Percentiles rank a stretch among this genome's conserved stretches.
Conservation (phyloP, 345 rosid species). For the Schrenkiella parvula region DNA sequence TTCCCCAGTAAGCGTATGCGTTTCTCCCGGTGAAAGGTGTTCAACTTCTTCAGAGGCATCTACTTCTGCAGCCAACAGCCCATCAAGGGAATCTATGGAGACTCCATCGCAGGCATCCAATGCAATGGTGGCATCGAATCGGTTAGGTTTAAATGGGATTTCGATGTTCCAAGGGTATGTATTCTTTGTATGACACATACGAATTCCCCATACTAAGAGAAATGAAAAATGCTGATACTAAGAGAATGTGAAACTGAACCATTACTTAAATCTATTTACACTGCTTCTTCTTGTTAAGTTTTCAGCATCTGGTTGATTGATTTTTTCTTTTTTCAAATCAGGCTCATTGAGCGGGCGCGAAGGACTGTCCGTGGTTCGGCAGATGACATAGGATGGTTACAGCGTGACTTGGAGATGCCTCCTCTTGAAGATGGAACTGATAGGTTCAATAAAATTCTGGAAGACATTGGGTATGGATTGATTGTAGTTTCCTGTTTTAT, state of each 20-base stretch:
- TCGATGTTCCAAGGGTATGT: conserved; percentile 81
- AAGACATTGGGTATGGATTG: conserved; percentile 62
- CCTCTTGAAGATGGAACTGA: conserved; percentile 90
- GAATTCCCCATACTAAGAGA: not conserved
- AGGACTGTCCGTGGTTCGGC: conserved; percentile 96
- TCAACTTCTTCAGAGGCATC: conserved; percentile 50
- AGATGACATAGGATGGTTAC: conserved; percentile 96
- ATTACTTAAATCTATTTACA: not conserved
- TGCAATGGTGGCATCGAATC: conserved; percentile 48
- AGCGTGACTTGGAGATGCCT: conserved; percentile 65
- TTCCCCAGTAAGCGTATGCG: conserved; percentile 31
- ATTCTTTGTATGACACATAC: conserved; percentile 14
- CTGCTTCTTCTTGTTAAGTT: not conserved
- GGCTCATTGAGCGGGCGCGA: conserved; percentile 84
- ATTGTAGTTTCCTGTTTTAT: conserved; percentile 20
- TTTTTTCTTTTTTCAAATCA: conserved; percentile 21
- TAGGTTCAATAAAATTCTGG: conserved; percentile 63
- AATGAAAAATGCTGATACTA: not conserved
- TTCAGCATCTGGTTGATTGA: not conserved
- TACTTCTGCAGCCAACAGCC: conserved; percentile 34
- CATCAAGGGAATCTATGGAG: conserved; percentile 37
- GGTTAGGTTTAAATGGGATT: conserved; percentile 43
- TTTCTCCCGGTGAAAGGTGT: conserved; percentile 39
- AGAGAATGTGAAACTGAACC: not conserved
- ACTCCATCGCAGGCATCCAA: conserved; percentile 36